These are phyloP conservation scores for Xerocomus minutiporus DNA, from an alignment of 1,284 basidiomycete genomes.

Conservation along the genomic window DNA sequence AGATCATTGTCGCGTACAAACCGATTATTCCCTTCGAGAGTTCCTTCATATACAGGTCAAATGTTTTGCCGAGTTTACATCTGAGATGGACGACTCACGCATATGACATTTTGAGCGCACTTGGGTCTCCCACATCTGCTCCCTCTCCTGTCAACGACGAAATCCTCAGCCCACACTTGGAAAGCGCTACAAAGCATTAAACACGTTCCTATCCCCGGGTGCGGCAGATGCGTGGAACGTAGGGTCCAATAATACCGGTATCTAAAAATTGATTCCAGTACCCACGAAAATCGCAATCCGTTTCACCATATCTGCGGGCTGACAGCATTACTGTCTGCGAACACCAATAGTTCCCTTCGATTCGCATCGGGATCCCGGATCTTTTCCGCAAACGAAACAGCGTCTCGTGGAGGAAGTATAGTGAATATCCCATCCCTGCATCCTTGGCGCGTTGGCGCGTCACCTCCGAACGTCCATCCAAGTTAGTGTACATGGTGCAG, in stretches of 20 bases:
- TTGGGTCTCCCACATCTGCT: slow-evolving; percentile 48
- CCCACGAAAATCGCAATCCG: slow-evolving; percentile 34
- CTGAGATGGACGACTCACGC: slow-evolving; percentile 37
- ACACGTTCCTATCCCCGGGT: slow-evolving; percentile 31
- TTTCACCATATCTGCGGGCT: slow-evolving; percentile 46
- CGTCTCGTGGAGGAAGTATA: slow-evolving; percentile 55
- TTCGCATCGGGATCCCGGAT: slow-evolving; percentile 31
- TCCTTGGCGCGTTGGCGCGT: slow-evolving; percentile 46
- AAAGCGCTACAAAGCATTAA: slow-evolving; percentile 38
- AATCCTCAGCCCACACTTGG: slow-evolving; percentile 44
- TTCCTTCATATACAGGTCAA: slow-evolving; percentile 35
- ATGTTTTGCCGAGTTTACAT: neutral
- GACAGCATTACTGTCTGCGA: slow-evolving; percentile 60
- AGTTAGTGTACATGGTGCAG: slow-evolving; percentile 47
- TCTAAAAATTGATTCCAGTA: slow-evolving; percentile 46
- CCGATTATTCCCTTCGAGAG: slow-evolving; percentile 55
- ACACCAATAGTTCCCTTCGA: slow-evolving; percentile 30
- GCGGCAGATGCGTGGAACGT: slow-evolving; percentile 52
- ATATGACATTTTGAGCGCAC: slow-evolving; percentile 28
- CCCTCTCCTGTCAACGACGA: slow-evolving; percentile 41
- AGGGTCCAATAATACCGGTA: slow-evolving; percentile 58
- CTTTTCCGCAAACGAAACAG: slow-evolving; percentile 44
- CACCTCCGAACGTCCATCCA: slow-evolving; percentile 47
- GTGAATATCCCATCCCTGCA: slow-evolving; percentile 56
- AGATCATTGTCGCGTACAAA: slow-evolving; percentile 49